phyloP scores from a whole-genome alignment of 106 monocot species.

The Apostasia ramifera region DNA sequence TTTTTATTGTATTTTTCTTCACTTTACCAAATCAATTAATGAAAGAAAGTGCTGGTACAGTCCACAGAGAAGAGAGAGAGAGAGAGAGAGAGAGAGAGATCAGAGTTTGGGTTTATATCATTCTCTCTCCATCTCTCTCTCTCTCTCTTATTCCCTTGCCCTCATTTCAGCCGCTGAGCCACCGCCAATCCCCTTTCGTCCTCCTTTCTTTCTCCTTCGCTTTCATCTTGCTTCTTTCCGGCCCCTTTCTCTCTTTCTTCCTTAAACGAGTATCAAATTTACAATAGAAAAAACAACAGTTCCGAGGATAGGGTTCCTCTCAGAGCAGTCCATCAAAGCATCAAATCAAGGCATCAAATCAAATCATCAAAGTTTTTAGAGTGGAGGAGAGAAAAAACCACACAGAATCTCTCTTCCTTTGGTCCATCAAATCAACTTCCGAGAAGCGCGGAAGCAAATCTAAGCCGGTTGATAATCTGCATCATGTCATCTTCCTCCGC shows the following conservation, averaged over 20 bases:
- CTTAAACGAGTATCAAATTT: neutral
- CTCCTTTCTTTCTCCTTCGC: slow-evolving; percentile 8
- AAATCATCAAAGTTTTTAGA: slow-evolving; percentile 12
- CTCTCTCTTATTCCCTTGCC: slow-evolving; percentile 2
- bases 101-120: slow-evolving; percentile 8
- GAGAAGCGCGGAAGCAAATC: neutral
- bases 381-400: neutral
- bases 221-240: slow-evolving; percentile 9
- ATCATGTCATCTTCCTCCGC: slow-evolving; percentile 68
- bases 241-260: slow-evolving; percentile 9
- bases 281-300: slow-evolving; percentile 44
- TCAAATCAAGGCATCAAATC: slow-evolving; percentile 54
- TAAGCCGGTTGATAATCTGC: neutral
- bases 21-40: slow-evolving; percentile 5
- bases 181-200: slow-evolving; percentile 8
- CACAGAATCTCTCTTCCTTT: slow-evolving; percentile 2
- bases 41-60: neutral
- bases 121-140: slow-evolving; percentile 8
- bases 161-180: slow-evolving; percentile 9
- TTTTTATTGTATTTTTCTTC: slow-evolving; percentile 7
- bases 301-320: slow-evolving; percentile 56
- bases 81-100: slow-evolving; percentile 5
- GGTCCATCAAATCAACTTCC: slow-evolving; percentile 32
- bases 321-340: slow-evolving; percentile 41
- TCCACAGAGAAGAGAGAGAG: slow-evolving; percentile 7